Conservation (phyloP, 768 basidiomycete species). For the Kwoniella dendrophila region DNA sequence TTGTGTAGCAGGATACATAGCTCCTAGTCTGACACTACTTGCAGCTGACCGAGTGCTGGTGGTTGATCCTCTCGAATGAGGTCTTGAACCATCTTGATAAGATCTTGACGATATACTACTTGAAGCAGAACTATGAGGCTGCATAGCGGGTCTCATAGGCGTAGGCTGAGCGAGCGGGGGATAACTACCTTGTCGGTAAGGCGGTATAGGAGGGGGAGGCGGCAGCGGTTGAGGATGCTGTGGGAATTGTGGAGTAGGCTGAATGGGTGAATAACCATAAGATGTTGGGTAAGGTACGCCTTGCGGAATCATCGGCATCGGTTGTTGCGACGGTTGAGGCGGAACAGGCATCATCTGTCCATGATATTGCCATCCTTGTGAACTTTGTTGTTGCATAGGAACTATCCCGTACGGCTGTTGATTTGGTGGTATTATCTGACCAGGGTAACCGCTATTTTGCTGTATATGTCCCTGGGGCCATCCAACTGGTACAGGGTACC, state of each 20-base stretch:
- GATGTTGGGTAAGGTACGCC: slow-evolving; percentile 27
- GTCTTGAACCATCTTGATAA: slow-evolving; percentile 44
- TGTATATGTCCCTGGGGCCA: slow-evolving; percentile 8
- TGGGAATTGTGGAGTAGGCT: background rate
- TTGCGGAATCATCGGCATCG: slow-evolving; percentile 43
- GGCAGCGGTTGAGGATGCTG: slow-evolving; percentile 8
- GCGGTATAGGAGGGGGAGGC: background rate
- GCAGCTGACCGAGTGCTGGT: slow-evolving; percentile 44
- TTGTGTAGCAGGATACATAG: slow-evolving; percentile 38
- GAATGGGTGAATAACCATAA: slow-evolving; percentile 26
- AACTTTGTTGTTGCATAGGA: slow-evolving; percentile 3
- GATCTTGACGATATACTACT: slow-evolving; percentile 48
- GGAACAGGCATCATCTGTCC: slow-evolving; percentile 12
- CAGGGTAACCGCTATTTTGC: background rate
- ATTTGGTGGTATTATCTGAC: background rate
- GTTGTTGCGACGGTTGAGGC: slow-evolving; percentile 5
- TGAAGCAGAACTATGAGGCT: slow-evolving; percentile 43
- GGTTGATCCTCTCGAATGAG: slow-evolving; percentile 48
- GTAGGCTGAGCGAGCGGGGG: slow-evolving; percentile 36
- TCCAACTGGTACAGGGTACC: slow-evolving; percentile 7
- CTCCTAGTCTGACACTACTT: slow-evolving; percentile 46
- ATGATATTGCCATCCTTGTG: slow-evolving; percentile 20
- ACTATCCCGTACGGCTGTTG: slow-evolving; percentile 13
- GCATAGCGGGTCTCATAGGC: slow-evolving; percentile 35
- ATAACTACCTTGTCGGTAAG: slow-evolving; percentile 22